Evolutionary conservation across 768 basidiomycete species (phyloP).

Genomic region (Termitomyces sp.): DNA sequence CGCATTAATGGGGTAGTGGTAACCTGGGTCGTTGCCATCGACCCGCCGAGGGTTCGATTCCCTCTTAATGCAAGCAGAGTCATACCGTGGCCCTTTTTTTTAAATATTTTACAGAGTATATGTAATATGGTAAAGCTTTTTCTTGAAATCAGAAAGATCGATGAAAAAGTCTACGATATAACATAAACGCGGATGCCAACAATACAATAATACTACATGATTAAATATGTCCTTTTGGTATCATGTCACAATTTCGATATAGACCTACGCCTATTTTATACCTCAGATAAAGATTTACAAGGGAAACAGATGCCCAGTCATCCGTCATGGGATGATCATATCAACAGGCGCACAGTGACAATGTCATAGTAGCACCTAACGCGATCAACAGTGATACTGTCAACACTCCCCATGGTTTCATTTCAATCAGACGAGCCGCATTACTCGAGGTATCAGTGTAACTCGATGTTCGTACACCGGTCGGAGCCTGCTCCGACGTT

Average conservation of each 20-base stretch:
- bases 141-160: too few relatives aligned
- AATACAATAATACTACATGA: neutral
- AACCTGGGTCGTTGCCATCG: slow-evolving; percentile 60
- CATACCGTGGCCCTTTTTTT: too few relatives aligned
- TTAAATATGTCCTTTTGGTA: neutral
- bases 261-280: neutral
- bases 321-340: neutral
- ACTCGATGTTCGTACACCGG: slow-evolving; percentile 23
- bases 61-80: slow-evolving; percentile 1
- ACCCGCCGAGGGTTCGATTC: slow-evolving; percentile 7
- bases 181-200: neutral
- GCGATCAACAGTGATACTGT: neutral
- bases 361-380: neutral
- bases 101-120: too few relatives aligned
- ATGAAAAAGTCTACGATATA: neutral
- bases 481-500: slow-evolving; percentile 31
- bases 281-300: neutral
- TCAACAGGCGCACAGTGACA: neutral
- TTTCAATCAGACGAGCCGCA: neutral
- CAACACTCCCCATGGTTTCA: neutral
- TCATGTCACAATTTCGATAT: neutral
- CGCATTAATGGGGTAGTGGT: slow-evolving; percentile 62
- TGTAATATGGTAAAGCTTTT: too few relatives aligned
- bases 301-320: neutral
- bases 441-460: neutral